These are phyloP conservation scores for Sextonia rubra DNA, from an alignment of 164 flowering plant genomes.

Conservation along the genomic window DNA sequence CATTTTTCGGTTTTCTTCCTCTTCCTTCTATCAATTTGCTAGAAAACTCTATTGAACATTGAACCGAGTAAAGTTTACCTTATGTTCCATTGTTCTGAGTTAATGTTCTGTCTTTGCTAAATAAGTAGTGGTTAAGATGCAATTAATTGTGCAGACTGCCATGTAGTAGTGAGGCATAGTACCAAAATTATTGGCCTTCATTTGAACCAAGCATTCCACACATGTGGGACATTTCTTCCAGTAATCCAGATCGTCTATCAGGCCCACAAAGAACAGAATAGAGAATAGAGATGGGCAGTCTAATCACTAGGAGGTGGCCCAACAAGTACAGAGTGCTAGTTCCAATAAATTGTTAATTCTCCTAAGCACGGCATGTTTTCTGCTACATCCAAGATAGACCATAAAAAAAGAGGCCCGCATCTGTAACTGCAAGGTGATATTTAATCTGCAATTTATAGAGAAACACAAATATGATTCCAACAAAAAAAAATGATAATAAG, in stretches of 20 bases:
- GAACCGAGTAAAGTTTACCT: conserved; percentile 1
- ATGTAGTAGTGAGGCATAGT: not conserved
- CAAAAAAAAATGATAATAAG: not conserved
- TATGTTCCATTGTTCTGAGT: not conserved
- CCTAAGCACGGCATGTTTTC: not conserved
- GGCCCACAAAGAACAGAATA: too few species aligned
- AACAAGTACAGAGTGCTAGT: too few species aligned
- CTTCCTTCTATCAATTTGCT: not conserved
- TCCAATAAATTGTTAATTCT: not conserved
- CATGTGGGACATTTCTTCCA: not conserved
- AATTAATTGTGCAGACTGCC: too few species aligned
- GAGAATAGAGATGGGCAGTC: too few species aligned
- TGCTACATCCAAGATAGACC: not conserved
- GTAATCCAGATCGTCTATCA: not conserved
- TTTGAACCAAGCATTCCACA: not conserved
- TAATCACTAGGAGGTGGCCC: too few species aligned
- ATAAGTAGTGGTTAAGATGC: too few species aligned
- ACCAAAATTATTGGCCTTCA: not conserved
- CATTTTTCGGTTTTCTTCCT: not conserved
- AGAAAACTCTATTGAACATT: not conserved
- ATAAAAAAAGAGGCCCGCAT: not conserved
- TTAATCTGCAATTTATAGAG: not conserved
- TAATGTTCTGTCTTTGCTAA: too few species aligned
- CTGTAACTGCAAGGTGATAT: not conserved
- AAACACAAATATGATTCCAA: not conserved